Evolutionary conservation across 73 alveolate species (phyloP).

Genomic region (Paramecium sonneborni): DNA sequence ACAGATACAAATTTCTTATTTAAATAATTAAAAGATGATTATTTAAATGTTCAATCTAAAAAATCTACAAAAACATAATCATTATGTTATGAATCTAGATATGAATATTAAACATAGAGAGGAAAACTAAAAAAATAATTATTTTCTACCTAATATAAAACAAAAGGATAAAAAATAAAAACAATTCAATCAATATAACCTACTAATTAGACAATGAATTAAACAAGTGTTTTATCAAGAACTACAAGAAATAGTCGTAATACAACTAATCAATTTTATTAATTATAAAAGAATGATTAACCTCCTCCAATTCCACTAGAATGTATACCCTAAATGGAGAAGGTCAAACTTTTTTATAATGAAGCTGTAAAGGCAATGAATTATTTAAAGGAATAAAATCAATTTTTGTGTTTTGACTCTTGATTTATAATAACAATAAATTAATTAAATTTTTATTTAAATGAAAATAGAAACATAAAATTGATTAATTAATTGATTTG

Average conservation of each 20-base stretch:
- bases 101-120: slow-evolving; percentile 9
- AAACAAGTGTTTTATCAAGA: background rate
- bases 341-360: background rate
- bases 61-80: background rate
- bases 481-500: background rate
- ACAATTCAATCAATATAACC: background rate
- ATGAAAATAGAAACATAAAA: background rate
- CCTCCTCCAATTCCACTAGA: slow-evolving; percentile 46
- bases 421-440: background rate
- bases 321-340: background rate
- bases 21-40: background rate
- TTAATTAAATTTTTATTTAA: background rate
- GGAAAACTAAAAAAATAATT: slow-evolving; percentile 12
- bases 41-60: background rate
- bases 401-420: background rate
- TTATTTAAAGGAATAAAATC: background rate
- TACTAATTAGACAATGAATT: background rate
- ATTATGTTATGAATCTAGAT: slow-evolving; percentile 15
- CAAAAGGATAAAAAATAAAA: background rate
- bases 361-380: slow-evolving; percentile 44
- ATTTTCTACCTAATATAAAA: background rate
- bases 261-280: background rate
- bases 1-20: background rate
- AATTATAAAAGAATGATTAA: background rate
- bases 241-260: slow-evolving; percentile 16